Evolutionary conservation across 2,329 filamentous ascomycete genomes (phyloP).

Genomic region (Alternaria sp.): DNA sequence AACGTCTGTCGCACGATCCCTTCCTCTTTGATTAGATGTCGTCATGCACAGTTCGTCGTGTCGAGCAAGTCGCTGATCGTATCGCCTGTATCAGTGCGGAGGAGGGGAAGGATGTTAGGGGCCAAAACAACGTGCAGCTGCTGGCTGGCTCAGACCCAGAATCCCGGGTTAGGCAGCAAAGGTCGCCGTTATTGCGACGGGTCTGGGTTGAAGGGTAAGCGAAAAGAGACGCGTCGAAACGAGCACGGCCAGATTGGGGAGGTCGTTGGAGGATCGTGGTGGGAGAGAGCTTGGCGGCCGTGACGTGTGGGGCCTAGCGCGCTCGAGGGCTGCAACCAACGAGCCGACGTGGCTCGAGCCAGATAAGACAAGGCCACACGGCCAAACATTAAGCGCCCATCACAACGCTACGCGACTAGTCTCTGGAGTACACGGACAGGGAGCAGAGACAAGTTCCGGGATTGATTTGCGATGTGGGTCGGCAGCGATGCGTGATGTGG

Average conservation of each 20-base stretch:
- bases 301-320: conserved; percentile 19
- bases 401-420: conserved; percentile 23
- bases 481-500: conserved; percentile 18
- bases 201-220: conserved; percentile 6
- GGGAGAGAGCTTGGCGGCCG: conserved; percentile 10
- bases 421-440: conserved; percentile 10
- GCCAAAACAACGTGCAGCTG: conserved; percentile 12
- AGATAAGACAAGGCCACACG: conserved; percentile 23
- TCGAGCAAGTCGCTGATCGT: conserved; percentile 2
- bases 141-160: conserved; percentile 12
- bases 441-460: conserved; percentile 7
- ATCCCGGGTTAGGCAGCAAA: conserved; percentile 22
- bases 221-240: conserved; percentile 19
- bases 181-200: conserved; percentile 10
- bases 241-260: conserved; percentile 13
- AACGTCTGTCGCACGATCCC: neutral
- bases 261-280: conserved; percentile 7
- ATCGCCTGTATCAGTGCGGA: conserved; percentile 4
- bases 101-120: conserved; percentile 2
- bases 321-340: conserved; percentile 7
- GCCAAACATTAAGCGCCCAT: conserved; percentile 30
- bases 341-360: conserved; percentile 24
- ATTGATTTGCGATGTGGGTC: conserved; percentile 2
- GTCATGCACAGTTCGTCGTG: neutral
- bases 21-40: neutral